These are phyloP conservation scores for Zelopaecilomyces penicillatus DNA, from an alignment of 2,329 filamentous ascomycete genomes.

Conservation along the genomic window DNA sequence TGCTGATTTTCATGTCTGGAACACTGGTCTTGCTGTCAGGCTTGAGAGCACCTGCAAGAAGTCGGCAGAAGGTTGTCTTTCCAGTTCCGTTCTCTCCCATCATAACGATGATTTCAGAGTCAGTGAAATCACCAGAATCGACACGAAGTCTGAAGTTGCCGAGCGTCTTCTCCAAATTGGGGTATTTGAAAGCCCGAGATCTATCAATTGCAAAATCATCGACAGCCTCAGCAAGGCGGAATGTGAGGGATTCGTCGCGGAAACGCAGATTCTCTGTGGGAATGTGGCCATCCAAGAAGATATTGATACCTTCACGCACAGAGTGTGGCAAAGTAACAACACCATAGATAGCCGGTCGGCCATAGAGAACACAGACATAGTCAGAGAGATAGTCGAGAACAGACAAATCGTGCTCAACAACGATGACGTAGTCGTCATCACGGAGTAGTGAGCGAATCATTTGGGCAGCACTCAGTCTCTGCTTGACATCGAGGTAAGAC, in stretches of 20 bases:
- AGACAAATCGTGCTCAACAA: slow-evolving; percentile 98
- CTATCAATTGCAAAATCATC: slow-evolving; percentile 85
- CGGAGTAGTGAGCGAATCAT: slow-evolving; percentile 87
- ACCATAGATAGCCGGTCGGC: slow-evolving; percentile 90
- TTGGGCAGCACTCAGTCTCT: slow-evolving; percentile 84
- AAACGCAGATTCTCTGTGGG: slow-evolving; percentile 98
- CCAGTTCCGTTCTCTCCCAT: slow-evolving; percentile 99
- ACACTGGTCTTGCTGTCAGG: slow-evolving; percentile 73
- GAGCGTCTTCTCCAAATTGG: slow-evolving; percentile 85
- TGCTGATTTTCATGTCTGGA: slow-evolving; percentile 92
- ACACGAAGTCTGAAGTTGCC: slow-evolving; percentile 80
- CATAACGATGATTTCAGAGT: slow-evolving; percentile 98
- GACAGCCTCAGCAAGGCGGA: slow-evolving; percentile 81
- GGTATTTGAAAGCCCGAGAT: slow-evolving; percentile 78
- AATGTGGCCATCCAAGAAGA: slow-evolving; percentile 96
- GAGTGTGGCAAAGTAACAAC: slow-evolving; percentile 93
- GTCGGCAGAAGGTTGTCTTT: slow-evolving; percentile 97
- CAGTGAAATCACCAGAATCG: slow-evolving; percentile 80
- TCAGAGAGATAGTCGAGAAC: slow-evolving; percentile 98
- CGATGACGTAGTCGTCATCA: slow-evolving; percentile 91
- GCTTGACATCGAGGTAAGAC: slow-evolving; percentile 98
- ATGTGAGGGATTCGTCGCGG: slow-evolving; percentile 92
- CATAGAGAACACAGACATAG: slow-evolving; percentile 96
- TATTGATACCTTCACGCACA: slow-evolving; percentile 97
- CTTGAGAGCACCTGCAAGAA: slow-evolving; percentile 87